Base-by-base conservation (phyloP, 2,329 filamentous ascomycete genomes). In the Aspergillus ibericus region DNA sequence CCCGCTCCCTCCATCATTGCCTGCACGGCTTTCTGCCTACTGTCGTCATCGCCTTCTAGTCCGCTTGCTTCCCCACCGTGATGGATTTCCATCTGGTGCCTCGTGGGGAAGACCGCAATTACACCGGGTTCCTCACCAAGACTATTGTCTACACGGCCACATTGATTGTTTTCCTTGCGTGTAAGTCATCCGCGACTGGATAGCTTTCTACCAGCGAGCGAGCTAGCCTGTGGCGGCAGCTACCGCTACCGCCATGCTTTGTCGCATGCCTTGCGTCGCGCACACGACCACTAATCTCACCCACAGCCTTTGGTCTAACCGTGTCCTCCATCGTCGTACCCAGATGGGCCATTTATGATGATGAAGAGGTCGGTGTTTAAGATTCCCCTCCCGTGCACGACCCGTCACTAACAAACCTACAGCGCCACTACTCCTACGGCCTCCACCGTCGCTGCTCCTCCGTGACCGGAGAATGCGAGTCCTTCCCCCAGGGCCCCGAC, bases 361-460 rank as follows among this genome's bases (percentile, higher is more conserved):
- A 74, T 53, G 72, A 75, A 56, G 76, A 75, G 61, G 79, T 81
- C 67, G 48, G 68, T 32, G 20, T 27, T 20, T 18, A 35, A 42
- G 18, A 13, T n/a, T 2, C 12, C 20, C 25, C 12, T 25, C 8
- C 6, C 9, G 25, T n/a, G 34, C 16, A 7, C 35, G 16, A 48
- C 12, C 22, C 27, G 34, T 48, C 38, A 42, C 38, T 42, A 8
- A 42, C 38, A 20, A 42, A 12, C 15, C 15, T 58, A 36, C 51
- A 75, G 72, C 70, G 72, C 27, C 84, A 86, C 66, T 86, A 92
- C 65, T 84, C 82, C 48, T 88, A 89, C 71, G 93, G 93, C 59
- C 85, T 99, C 47, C 90, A 96, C 77, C 84, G 83, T 66, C 87
- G 86, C 72, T 99, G 93, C 78, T 90, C 88, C 55, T 89, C 85